Evolutionary conservation across 2,329 filamentous ascomycete species (phyloP).

Genomic region (Xylariaceae sp.): DNA sequence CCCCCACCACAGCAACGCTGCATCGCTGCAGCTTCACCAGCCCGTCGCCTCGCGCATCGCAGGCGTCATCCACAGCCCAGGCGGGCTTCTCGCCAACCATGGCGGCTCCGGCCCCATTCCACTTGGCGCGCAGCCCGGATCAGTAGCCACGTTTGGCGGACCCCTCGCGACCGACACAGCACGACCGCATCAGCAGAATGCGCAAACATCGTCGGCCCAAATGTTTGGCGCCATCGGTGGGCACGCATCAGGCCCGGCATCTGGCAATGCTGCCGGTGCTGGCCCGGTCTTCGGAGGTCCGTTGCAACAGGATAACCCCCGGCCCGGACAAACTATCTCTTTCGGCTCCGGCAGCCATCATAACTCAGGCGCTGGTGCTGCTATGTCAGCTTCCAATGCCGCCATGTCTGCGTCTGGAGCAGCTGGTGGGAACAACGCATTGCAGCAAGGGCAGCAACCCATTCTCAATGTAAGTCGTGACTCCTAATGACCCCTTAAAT

Average conservation of each 20-base stretch:
- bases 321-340: conserved; percentile 57
- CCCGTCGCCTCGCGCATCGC: conserved; percentile 78
- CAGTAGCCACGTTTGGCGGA: conserved; percentile 48
- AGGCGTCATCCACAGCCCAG: conserved; percentile 84
- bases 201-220: conserved; percentile 45
- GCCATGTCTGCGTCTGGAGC: conserved; percentile 33
- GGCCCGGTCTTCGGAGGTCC: conserved; percentile 66
- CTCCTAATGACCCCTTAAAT: neutral
- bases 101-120: conserved; percentile 53
- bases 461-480: conserved; percentile 61
- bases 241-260: conserved; percentile 20
- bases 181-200: conserved; percentile 48
- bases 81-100: conserved; percentile 75
- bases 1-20: conserved; percentile 80
- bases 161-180: conserved; percentile 49
- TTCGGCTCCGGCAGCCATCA: conserved; percentile 44
- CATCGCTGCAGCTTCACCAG: conserved; percentile 87
- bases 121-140: conserved; percentile 47
- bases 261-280: conserved; percentile 52
- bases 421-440: conserved; percentile 35
- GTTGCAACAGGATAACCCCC: conserved; percentile 54
- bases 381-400: conserved; percentile 35
- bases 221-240: conserved; percentile 44
- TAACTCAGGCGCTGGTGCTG: conserved; percentile 43
- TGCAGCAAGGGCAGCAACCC: conserved; percentile 38